A percentile compares a stretch with the other conserved stretches of the same genome.
Conservation (phyloP, 2,329 filamentous ascomycete species). For the Madurella fahalii region DNA sequence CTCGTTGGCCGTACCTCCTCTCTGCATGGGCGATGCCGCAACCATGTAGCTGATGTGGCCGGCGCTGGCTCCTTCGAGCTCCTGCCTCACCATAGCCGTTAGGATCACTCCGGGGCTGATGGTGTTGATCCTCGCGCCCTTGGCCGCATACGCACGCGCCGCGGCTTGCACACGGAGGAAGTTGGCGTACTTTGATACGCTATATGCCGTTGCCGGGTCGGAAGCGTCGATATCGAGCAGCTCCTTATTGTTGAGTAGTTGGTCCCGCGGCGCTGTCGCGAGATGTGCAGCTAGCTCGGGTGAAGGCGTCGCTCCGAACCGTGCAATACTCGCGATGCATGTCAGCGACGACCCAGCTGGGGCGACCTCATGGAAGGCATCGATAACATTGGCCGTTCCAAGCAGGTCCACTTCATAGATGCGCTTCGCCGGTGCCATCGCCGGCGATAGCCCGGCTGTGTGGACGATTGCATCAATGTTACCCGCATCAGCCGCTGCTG, state of each 20-base stretch:
- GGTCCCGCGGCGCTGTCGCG: slow-evolving; percentile 9
- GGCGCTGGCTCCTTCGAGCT: slow-evolving; percentile 9
- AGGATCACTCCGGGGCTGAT: slow-evolving; percentile 18
- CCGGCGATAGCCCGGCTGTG: slow-evolving; percentile 21
- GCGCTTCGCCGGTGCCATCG: slow-evolving; percentile 16
- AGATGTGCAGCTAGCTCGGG: slow-evolving; percentile 13
- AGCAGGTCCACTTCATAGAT: slow-evolving; percentile 25
- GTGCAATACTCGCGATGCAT: slow-evolving; percentile 24
- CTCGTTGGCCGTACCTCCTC: slow-evolving; percentile 17
- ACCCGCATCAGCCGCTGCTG: slow-evolving; percentile 11
- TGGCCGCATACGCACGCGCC: slow-evolving; percentile 9
- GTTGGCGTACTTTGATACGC: slow-evolving; percentile 16
- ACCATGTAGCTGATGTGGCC: slow-evolving; percentile 13
- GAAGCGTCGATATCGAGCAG: neutral
- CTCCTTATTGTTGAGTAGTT: slow-evolving; percentile 11
- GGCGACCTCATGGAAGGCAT: slow-evolving; percentile 21
- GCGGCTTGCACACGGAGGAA: slow-evolving; percentile 16
- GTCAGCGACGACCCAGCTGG: slow-evolving; percentile 17
- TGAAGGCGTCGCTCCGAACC: slow-evolving; percentile 11
- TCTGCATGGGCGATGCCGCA: slow-evolving; percentile 8
- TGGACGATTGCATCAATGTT: slow-evolving; percentile 20
- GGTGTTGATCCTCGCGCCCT: slow-evolving; percentile 19
- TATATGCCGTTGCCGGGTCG: slow-evolving; percentile 9
- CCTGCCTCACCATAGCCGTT: slow-evolving; percentile 18
- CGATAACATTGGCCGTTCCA: slow-evolving; percentile 25